Evolutionary conservation across 495 filamentous ascomycete genomes (phyloP), one percentile per base, ranked within the genome.

Genomic region (Penicillium bialowiezense): DNA sequence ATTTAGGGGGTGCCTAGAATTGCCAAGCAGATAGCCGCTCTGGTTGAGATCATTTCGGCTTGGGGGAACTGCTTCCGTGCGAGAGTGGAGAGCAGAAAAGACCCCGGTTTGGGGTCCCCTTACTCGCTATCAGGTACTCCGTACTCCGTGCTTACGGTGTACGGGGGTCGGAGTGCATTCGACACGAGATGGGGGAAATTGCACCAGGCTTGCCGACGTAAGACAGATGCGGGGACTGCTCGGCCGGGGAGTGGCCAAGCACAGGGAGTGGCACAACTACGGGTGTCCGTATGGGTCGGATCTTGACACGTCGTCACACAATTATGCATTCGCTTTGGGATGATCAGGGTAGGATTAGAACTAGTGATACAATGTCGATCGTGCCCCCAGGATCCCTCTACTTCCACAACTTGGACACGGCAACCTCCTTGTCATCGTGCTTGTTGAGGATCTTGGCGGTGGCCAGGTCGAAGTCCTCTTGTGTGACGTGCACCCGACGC

Each of bases 371-470:
- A 58, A 29, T 57, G 41, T 55, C 55, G 13, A 50, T 41, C 40
- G 19, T 29, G 34, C 52, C n/a, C n/a, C n/a, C 24, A 15, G 15
- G 17, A 23, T 54, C 34, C 7, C 26, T 52, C 43, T 89, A 96
- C 81, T 96, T 96, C 88, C 89, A 96, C 60, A 96, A 73, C 71
- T 96, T 96, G 46, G 83, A 86, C 52, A 96, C 76, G 69, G 80
- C 86, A 50, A 86, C 89, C 69, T 96, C 90, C 79, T 97, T 99
- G 67, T 99, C 93, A 60, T 99, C 93, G 65, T 99, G 93, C 79
- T 97, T 97, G 78, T 97, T 97, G 63, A 99, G 82, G 41, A 99
- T 92, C 87, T 99, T 99, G 62, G 93, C 93, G 3, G 95, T 97
- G 20, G 93, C 93, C 54, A 99, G 78, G 67, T 99, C 93, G 67